Base-by-base conservation (phyloP, 2,329 filamentous ascomycete species). In the Emmonsiellopsis sp. region DNA sequence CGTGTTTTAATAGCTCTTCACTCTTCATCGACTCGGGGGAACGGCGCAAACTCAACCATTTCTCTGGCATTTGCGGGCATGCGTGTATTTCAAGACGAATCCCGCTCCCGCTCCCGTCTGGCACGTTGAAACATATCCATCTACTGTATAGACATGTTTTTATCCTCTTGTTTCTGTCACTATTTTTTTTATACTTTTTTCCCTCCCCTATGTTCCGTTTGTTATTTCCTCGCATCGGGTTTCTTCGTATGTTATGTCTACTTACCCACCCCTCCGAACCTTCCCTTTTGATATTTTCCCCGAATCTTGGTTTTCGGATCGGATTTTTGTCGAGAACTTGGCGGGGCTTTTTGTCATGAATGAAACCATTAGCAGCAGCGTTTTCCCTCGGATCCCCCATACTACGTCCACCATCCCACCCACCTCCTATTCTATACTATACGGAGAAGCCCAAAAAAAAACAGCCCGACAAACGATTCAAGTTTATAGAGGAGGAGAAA, bases 1-100 rank as follows among this genome's bases (percentile, higher is more conserved):
- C 60, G 59, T 72, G 71, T 73, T 70, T 73, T 74, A 73, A 59
- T 73, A 73, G 65, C 66, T 70, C 66, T 71, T 71, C 65, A 62
- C 67, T 64, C 65, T 63, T 62, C 62, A 13, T 31, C 46, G 34
- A 42, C 15, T n/a, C 15, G 40, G 40, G 15, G 16, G 16, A 42
- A 15, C 11, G 16, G 40, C 13, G 40, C n/a, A 13, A n/a, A n/a
- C 40, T 42, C 40, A 42, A 13, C 11, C 11, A n/a, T 42, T 15
- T 16, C 4, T 42, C 16, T 16, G 3, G 11, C 8, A n/a, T 15
- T 4, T 42, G 8, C 40, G 15, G 15, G 13, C 11, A 15, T 42
- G n/a, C 7, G 8, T 42, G 8, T 42, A n/a, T 15, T 15, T 4
- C 15, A 15, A 16, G 5, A n/a, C 16, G 11, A 4, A 4, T 42